phyloP scores from a whole-genome alignment of 805 yeast genomes.

The Metschnikowia arizonensis region DNA sequence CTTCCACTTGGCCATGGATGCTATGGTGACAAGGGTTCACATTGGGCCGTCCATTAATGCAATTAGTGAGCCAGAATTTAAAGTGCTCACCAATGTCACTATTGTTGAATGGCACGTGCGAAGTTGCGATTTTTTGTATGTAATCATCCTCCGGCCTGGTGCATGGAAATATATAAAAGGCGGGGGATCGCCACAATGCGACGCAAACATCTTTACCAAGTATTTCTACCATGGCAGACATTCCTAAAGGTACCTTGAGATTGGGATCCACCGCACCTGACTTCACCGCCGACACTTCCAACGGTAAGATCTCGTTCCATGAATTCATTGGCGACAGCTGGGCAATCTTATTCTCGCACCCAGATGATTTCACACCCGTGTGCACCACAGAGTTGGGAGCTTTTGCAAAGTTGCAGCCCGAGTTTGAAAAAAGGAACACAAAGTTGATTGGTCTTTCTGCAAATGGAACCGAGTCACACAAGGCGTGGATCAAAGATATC shows the following conservation, averaged over 20 bases:
- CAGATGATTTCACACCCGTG: slow-evolving; percentile 95
- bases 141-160: neutral
- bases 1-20: neutral
- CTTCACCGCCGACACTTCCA: slow-evolving; percentile 77
- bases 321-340: slow-evolving; percentile 81
- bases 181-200: neutral
- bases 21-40: neutral
- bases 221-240: slow-evolving; percentile 11
- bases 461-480: slow-evolving; percentile 74
- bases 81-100: neutral
- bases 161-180: neutral
- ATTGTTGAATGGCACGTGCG: slow-evolving; percentile 20
- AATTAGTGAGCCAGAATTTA: too few species aligned
- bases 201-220: neutral
- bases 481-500: slow-evolving; percentile 85
- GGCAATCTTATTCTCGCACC: slow-evolving; percentile 89
- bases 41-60: too few species aligned
- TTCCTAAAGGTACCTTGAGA: slow-evolving; percentile 40
- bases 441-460: slow-evolving; percentile 90
- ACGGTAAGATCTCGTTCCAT: slow-evolving; percentile 82
- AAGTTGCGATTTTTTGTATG: slow-evolving; percentile 16
- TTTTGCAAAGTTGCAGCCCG: slow-evolving; percentile 83
- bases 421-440: slow-evolving; percentile 78
- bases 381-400: slow-evolving; percentile 97
- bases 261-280: slow-evolving; percentile 86